Conservation (phyloP, 1,284 basidiomycete genomes). For the Xanthoconium separans region DNA sequence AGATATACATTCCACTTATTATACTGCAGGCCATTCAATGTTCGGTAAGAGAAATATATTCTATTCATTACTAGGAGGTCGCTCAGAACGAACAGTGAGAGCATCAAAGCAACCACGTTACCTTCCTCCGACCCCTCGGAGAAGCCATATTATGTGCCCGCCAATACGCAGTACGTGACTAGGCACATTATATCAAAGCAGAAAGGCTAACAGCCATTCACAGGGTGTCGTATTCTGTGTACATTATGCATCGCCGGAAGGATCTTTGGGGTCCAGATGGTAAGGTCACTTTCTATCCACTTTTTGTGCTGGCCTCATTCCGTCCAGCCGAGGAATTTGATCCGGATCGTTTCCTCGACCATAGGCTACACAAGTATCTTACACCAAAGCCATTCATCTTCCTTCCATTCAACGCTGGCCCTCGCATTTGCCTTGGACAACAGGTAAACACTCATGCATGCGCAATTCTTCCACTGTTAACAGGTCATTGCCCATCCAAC, state of each 20-base stretch:
- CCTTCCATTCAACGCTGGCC: constrained; percentile 50
- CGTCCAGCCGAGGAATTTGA: constrained; percentile 41
- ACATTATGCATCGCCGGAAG: constrained; percentile 33
- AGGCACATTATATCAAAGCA: not conserved
- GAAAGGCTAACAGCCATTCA: not conserved
- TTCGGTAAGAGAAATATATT: constrained; percentile 17
- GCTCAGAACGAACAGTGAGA: constrained; percentile 29
- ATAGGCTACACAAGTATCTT: constrained; percentile 29
- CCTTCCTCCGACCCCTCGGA: constrained; percentile 22
- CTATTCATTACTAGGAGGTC: not conserved
- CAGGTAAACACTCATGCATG: constrained; percentile 28
- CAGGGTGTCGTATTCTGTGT: constrained; percentile 32
- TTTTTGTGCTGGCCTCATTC: not conserved
- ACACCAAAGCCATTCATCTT: constrained; percentile 40
- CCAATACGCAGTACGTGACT: constrained; percentile 44
- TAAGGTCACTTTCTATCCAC: not conserved
- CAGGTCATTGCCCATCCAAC: not conserved
- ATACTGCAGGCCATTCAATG: constrained; percentile 24
- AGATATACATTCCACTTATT: not conserved
- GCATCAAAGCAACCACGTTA: constrained; percentile 45
- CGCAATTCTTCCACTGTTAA: constrained; percentile 1
- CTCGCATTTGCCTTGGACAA: constrained; percentile 47
- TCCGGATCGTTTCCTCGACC: constrained; percentile 37
- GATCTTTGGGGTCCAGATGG: constrained; percentile 40
- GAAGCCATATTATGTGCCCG: constrained; percentile 30